Evolutionary conservation across 2,329 filamentous ascomycete species (phyloP).

Genomic region (Talaromyces sp.): DNA sequence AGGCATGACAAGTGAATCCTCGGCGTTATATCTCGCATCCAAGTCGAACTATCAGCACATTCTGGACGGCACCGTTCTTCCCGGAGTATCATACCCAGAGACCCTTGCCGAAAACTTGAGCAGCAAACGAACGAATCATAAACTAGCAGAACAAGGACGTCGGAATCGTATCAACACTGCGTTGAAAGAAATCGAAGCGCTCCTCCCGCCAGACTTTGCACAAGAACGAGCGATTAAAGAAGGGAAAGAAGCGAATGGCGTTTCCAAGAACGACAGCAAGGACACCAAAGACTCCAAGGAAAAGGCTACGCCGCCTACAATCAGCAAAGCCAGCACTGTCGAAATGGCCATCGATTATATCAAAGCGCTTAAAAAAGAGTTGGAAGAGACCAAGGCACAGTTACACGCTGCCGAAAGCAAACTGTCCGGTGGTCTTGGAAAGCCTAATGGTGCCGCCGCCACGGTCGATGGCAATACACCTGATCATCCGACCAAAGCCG

Average conservation of each 20-base stretch:
- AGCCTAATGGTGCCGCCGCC: background rate
- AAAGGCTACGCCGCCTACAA: slow-evolving; percentile 54
- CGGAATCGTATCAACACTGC: slow-evolving; percentile 94
- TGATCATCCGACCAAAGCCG: background rate
- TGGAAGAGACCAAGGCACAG: slow-evolving; percentile 61
- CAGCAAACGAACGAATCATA: slow-evolving; percentile 95
- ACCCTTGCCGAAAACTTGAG: slow-evolving; percentile 90
- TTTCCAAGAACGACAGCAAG: slow-evolving; percentile 43
- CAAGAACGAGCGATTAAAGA: slow-evolving; percentile 40
- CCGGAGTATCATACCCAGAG: slow-evolving; percentile 85
- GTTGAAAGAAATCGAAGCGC: slow-evolving; percentile 80
- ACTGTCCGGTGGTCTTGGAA: slow-evolving; percentile 32
- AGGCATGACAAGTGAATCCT: slow-evolving; percentile 54
- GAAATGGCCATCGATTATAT: slow-evolving; percentile 96
- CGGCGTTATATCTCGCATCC: slow-evolving; percentile 75
- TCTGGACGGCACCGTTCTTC: slow-evolving; percentile 84
- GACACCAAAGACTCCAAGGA: slow-evolving; percentile 41
- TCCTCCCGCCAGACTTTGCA: slow-evolving; percentile 62
- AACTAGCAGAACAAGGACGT: slow-evolving; percentile 93
- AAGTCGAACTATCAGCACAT: slow-evolving; percentile 99
- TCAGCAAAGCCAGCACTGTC: slow-evolving; percentile 95
- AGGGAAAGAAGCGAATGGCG: slow-evolving; percentile 37
- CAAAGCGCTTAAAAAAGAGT: slow-evolving; percentile 72
- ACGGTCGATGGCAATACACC: background rate
- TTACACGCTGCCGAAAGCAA: slow-evolving; percentile 65